Evolutionary conservation across 2,329 filamentous ascomycete species (phyloP).

Genomic region (Diplocarpon rosae): DNA sequence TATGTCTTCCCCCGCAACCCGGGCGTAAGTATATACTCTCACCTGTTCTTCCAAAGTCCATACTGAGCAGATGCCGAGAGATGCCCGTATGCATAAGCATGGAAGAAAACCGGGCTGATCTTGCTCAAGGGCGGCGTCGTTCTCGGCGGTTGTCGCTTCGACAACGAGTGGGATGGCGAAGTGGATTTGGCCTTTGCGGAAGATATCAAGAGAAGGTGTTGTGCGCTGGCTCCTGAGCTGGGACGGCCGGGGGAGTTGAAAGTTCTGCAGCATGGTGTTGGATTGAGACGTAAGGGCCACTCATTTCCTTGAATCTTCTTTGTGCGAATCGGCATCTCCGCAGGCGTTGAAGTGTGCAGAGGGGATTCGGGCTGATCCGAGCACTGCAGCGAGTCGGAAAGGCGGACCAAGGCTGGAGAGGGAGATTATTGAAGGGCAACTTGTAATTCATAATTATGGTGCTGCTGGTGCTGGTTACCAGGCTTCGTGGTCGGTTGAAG

Average conservation of each 20-base stretch:
- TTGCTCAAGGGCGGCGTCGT: constrained; percentile 24
- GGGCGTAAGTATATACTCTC: neutral
- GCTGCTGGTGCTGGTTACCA: constrained; percentile 37
- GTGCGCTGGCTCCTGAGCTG: constrained; percentile 27
- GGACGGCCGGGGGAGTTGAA: constrained; percentile 28
- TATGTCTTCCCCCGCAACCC: constrained; percentile 35
- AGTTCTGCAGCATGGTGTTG: constrained; percentile 28
- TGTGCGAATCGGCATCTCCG: too few species aligned
- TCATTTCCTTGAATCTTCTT: neutral
- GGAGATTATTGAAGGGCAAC: constrained; percentile 16
- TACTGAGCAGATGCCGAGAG: too few species aligned
- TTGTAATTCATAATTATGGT: constrained; percentile 34
- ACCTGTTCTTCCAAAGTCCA: too few species aligned
- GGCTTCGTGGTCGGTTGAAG: constrained; percentile 23
- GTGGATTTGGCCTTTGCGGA: constrained; percentile 25
- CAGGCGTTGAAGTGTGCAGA: too few species aligned
- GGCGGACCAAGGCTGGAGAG: constrained; percentile 27
- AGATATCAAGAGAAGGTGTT: constrained; percentile 28
- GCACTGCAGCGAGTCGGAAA: constrained; percentile 15
- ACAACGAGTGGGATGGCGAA: constrained; percentile 27
- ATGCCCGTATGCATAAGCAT: too few species aligned
- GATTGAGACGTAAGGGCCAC: constrained; percentile 23
- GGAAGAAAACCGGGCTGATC: too few species aligned
- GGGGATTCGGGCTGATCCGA: neutral
- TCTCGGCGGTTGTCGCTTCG: constrained; percentile 27